Evolutionary conservation across 371 early-diverging fungal species (phyloP), one percentile per base, ranked within the genome.

Genomic region (Mucor irregularis): DNA sequence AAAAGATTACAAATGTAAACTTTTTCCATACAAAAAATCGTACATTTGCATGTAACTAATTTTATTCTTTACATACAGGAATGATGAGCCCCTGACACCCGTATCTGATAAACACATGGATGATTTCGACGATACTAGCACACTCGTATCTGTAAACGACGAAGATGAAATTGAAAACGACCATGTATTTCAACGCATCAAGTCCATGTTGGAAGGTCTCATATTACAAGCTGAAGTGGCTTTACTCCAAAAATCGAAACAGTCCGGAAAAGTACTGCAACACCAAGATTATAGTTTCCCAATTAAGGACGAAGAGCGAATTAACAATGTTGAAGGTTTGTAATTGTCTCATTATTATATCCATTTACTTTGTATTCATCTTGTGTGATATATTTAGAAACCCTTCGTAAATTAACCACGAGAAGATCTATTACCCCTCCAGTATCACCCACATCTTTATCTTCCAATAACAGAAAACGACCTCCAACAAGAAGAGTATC

Each of bases 1-100:
- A 70, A 66, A 52, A 60, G 66, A 47, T 64, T 78, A 43, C 66
- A 68, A 54, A 70, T 61, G 77, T 73, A 67, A 50, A 64, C 53
- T 43, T 16, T 53, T 21, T 38, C 24, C 34, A 39, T 45, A 43
- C 25, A 19, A 31, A 26, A 44, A 33, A 38, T 33, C 44, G 50
- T 45, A 16, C 38, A 48, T 28, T n/a, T 49, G 29, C 51, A 47
- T 48, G 21, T 43, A 47, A 14, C 24, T 53, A 14, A 46, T 22
- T 6, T 6, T 16, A 11, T 22, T 16, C 11, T 31, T 45, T 4
- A 25, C 9, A 11, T 35, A 48, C 53, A 61, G 66, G 49, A 61
- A 45, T 61, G 66, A 66, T 28, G 33, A 49, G 33, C 66, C 66
- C 43, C 53, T 66, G 50, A 61, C 61, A 53, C 66, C 66, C 49